Evolutionary conservation across 345 rosid genomes (phyloP).

Genomic region (Salix dunnii): DNA sequence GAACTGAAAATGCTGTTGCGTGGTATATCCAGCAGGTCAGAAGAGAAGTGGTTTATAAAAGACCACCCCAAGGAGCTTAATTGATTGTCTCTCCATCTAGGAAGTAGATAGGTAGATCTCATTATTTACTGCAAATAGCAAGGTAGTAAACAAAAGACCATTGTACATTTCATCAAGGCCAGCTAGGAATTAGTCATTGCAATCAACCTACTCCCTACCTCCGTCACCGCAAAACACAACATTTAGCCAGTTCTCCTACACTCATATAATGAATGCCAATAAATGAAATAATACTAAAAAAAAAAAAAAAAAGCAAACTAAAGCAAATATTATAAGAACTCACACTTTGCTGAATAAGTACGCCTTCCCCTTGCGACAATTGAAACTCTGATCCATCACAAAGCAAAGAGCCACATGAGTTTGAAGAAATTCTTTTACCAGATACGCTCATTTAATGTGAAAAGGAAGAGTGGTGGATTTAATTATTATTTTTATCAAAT

Average conservation of each 20-base stretch:
- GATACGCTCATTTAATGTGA: neutral
- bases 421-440: neutral
- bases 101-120: neutral
- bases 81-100: neutral
- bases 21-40: too few relatives aligned
- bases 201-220: neutral
- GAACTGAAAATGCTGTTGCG: neutral
- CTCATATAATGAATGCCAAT: neutral
- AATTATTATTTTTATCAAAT: neutral
- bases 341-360: slow-evolving; percentile 45
- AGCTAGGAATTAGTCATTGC: neutral
- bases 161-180: neutral
- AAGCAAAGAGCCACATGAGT: slow-evolving; percentile 11
- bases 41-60: too few relatives aligned
- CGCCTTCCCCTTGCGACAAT: slow-evolving; percentile 42
- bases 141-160: neutral
- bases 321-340: slow-evolving; percentile 17
- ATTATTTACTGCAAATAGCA: neutral
- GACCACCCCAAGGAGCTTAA: neutral
- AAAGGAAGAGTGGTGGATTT: neutral
- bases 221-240: neutral
- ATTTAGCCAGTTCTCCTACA: neutral
- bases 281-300: neutral
- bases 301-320: neutral
- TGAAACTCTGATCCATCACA: slow-evolving; percentile 32